Percentiles rank a stretch among this genome's conserved stretches.
These are phyloP conservation scores for Powellomyces hirtus DNA, from an alignment of 192 early-diverging fungal species.

Conservation along the genomic window DNA sequence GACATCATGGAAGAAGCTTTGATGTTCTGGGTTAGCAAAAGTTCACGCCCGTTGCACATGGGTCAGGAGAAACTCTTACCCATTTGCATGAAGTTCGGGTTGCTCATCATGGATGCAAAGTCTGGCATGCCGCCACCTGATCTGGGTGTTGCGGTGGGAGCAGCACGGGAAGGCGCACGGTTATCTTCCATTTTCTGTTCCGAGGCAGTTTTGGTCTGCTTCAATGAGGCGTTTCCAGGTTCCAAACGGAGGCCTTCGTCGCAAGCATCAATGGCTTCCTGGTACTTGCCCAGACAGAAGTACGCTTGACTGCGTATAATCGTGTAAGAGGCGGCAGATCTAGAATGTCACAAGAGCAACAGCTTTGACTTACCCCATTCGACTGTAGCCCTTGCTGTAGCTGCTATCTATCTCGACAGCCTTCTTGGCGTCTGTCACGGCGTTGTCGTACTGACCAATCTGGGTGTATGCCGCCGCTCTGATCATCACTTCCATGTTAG, in stretches of 20 bases:
- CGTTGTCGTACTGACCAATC: conserved; percentile 78
- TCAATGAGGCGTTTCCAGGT: conserved; percentile 81
- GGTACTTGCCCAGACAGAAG: conserved; percentile 80
- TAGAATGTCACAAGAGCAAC: background rate
- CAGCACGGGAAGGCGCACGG: background rate
- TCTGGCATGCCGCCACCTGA: conserved; percentile 62
- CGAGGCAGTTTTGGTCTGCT: conserved; percentile 70
- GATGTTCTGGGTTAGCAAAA: background rate
- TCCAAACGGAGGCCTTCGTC: conserved; percentile 78
- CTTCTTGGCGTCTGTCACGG: conserved; percentile 82
- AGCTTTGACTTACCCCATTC: conserved; percentile 66
- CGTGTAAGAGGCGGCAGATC: background rate
- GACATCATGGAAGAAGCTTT: conserved; percentile 46
- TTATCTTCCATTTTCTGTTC: conserved; percentile 36
- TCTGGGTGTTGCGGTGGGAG: conserved; percentile 27
- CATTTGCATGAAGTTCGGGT: conserved; percentile 96
- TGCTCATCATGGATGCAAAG: conserved; percentile 78
- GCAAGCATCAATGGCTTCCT: conserved; percentile 86
- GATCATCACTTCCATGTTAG: too few species aligned
- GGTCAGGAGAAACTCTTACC: conserved; percentile 32
- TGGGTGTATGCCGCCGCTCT: conserved; percentile 95
- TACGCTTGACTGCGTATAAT: conserved; percentile 69
- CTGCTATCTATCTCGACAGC: conserved; percentile 81
- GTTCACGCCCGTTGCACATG: background rate
- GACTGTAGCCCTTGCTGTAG: conserved; percentile 92